Base-by-base conservation (phyloP, 129 eudicot species). In the Flaveria ramosissima region DNA sequence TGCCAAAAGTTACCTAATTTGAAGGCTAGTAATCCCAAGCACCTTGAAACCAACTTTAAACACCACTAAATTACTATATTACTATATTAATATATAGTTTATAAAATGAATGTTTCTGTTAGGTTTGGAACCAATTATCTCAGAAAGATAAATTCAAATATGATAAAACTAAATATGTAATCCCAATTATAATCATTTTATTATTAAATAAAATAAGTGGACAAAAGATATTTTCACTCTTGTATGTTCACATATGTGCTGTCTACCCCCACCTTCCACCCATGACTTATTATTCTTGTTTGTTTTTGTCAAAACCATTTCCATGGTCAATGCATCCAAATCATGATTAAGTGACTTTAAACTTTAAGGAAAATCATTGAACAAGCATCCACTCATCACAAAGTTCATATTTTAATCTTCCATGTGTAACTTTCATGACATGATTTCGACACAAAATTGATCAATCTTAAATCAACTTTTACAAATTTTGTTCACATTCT, bases 221-320 rank as follows among this genome's bases (percentile, higher is more conserved):
- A 61, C 17, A 59, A 59, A 74, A 55, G 4, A 42, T 19, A 16
- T 73, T 21, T 27, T 76, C 53, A 56, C 55, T 14, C 45, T 41
- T 23, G 65, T 32, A 52, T 67, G 41, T 67, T 6, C 46, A 71
- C 72, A 78, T 63, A 59, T 79, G 67, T 63, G 17, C 14, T 79
- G 83, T 79, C 78, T 43, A 53, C 72, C 73, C 65, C 78, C 45
- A 72, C 50, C 42, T 42, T 62, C 48, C 76, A 77, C 75, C 82
- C 41, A 50, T 79, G 30, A 79, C 83, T 19, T 27, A 52, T 48
- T 71, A 66, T 48, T 78, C 15, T 23, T 78, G 75, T 69, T 50
- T 78, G 32, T 55, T 55, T 55, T 55, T 55, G 61, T 13, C 61
- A 55, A 17, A 9, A 21, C 61, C 61, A n/a, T 55, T 55, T 19